Evolutionary conservation across 306 rosid genomes (phyloP), one percentile per base, ranked within the genome.

Genomic region (Rosa multiflora): DNA sequence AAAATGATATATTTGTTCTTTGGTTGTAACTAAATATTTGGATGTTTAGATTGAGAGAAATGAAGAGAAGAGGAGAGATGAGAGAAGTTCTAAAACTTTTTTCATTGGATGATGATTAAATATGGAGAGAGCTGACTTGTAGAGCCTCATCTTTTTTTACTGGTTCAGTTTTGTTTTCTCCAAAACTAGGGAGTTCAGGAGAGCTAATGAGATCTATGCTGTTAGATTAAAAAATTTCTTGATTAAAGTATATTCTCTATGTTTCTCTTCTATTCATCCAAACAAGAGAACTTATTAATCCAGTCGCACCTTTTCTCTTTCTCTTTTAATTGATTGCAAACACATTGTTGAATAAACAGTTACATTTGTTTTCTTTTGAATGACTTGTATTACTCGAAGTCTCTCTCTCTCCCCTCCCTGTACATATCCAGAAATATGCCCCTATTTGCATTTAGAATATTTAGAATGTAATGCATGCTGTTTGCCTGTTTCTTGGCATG

Each of bases 361-460:
- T 61, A 10, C 5, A 13, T 62, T 62, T 26, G 10, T 14, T 35
- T 29, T 35, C 43, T 14, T 29, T 64, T 32, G 69, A 29, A 13
- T 23, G 43, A 63, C 4, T 63, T 63, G 20, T 63, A 63, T 13
- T 56, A 2, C 43, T 63, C n/a, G 3, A 35, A 8, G 23, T 77
- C 39, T 67, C 76, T 78, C 49, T 70, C 46, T 51, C 51, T 67
- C 64, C 21, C 43, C 23, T 23, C 53, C 78, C 21, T 42, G 59
- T 67, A 32, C 66, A 72, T 59, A 59, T 1, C 66, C 11, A 23
- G 32, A 23, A 10, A 21, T 58, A 5, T 58, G 13, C 35, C 14
- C 2, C 13, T 7, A 21, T 17, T 51, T 80, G 55, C 37, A 23
- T 48, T 70, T 59, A n/a, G 68, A 77, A 70, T 85, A 74, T 62